These are phyloP conservation scores for Botrytis cinerea DNA, from an alignment of 2,329 filamentous ascomycete species.

Conservation along the genomic window DNA sequence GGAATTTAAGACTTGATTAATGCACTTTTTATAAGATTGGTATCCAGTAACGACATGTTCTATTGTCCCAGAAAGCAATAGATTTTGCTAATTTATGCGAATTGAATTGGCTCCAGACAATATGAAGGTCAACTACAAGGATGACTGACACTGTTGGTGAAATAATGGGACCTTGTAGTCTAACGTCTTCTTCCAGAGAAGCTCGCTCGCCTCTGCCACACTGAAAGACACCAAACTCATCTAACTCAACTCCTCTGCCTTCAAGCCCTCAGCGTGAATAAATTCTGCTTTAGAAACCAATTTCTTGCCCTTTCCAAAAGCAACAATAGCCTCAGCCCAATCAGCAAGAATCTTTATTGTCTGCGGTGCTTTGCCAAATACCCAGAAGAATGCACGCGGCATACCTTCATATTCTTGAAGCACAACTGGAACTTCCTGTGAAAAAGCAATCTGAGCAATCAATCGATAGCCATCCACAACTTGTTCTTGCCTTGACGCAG, in stretches of 20 bases:
- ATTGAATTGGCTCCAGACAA: neutral
- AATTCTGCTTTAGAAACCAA: slow-evolving; percentile 7
- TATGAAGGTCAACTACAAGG: neutral
- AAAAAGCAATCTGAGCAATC: slow-evolving; percentile 3
- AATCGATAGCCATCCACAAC: slow-evolving; percentile 8
- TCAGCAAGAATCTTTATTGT: neutral
- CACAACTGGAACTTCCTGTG: slow-evolving; percentile 1
- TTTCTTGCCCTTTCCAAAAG: neutral
- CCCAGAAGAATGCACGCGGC: slow-evolving; percentile 15
- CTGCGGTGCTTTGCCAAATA: neutral
- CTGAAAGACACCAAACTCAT: neutral
- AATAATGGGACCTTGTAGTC: slow-evolving; percentile 1
- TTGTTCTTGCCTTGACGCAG: slow-evolving; percentile 13
- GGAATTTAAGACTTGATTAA: neutral
- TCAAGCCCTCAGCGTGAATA: neutral
- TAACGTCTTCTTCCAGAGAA: neutral
- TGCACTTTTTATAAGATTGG: neutral
- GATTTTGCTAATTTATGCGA: neutral
- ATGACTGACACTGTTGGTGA: neutral
- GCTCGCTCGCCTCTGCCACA: neutral
- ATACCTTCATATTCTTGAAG: slow-evolving; percentile 12
- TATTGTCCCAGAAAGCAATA: neutral
- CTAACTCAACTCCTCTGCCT: neutral
- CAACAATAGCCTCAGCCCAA: neutral
- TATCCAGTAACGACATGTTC: neutral